phyloP scores from a whole-genome alignment of 2,329 filamentous ascomycete species.

The Xylariaceae sp. region DNA sequence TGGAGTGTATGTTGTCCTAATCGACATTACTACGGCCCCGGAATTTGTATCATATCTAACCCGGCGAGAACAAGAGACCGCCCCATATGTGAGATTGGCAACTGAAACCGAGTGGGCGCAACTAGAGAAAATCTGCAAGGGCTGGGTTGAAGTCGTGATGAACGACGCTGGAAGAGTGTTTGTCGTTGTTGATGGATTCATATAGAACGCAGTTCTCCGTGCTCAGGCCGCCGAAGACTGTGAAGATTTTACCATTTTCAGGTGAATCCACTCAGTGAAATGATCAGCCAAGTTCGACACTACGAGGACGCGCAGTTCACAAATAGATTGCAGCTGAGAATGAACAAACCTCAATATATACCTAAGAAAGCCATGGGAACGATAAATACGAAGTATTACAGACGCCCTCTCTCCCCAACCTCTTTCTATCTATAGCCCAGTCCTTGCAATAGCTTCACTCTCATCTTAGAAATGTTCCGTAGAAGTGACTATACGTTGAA shows the following conservation, averaged over 20 bases:
- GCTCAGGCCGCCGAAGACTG: neutral
- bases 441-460: too few species aligned
- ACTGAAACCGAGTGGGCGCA: neutral
- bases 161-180: neutral
- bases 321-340: too few species aligned
- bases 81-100: neutral
- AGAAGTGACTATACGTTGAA: too few species aligned
- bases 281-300: too few species aligned
- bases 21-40: neutral
- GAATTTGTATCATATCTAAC: neutral
- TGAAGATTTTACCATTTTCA: neutral
- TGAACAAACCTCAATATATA: too few species aligned
- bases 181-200: neutral
- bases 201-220: neutral
- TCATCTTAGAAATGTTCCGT: too few species aligned
- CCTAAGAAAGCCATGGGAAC: too few species aligned
- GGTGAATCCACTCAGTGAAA: neutral
- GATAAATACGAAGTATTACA: too few species aligned
- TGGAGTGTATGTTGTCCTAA: neutral
- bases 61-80: neutral
- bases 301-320: too few species aligned
- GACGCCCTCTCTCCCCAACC: too few species aligned
- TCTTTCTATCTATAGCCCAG: too few species aligned
- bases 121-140: neutral
- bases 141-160: neutral